phyloP scores from a whole-genome alignment of 1,139 yeast species.

The Yamadazyma triangularis region DNA sequence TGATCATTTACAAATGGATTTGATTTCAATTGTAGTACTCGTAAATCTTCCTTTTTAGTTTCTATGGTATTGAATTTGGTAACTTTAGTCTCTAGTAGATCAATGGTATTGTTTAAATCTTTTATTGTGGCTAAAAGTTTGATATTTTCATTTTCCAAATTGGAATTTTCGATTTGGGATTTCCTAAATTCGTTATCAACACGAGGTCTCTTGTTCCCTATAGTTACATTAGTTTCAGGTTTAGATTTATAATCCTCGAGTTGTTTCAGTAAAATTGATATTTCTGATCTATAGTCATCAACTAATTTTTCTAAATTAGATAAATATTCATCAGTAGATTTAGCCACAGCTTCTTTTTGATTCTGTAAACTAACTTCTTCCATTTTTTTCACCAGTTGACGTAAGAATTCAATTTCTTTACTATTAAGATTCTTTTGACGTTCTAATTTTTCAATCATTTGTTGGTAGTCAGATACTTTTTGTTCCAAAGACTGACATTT shows the following conservation, averaged over 20 bases:
- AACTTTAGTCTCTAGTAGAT: constrained; percentile 8
- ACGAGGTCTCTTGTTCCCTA: constrained; percentile 22
- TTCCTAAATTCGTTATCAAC: constrained; percentile 17
- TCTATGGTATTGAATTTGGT: constrained; percentile 17
- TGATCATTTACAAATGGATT: constrained; percentile 71
- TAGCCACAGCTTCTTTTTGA: constrained; percentile 17
- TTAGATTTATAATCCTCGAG: constrained; percentile 6
- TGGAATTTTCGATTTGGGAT: constrained; percentile 22
- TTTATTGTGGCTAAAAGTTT: constrained; percentile 35
- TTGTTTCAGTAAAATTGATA: constrained; percentile 37
- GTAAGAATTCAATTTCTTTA: constrained; percentile 59
- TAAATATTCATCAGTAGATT: constrained; percentile 31
- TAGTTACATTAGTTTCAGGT: constrained; percentile 15
- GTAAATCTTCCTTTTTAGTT: constrained; percentile 32
- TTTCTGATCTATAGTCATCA: constrained; percentile 54
- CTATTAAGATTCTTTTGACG: constrained; percentile 50
- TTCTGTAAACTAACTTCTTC: constrained; percentile 23
- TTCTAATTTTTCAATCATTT: constrained; percentile 40
- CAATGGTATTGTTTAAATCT: constrained; percentile 22
- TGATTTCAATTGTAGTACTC: constrained; percentile 59
- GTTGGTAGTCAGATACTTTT: constrained; percentile 24
- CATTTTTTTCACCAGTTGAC: constrained; percentile 38
- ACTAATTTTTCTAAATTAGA: constrained; percentile 47
- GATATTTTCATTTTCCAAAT: constrained; percentile 40
- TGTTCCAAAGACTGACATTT: constrained; percentile 11